Evolutionary conservation across 1,284 basidiomycete species (phyloP), one percentile per base, ranked within the genome.

Genomic region (Tilletiaria anomala): DNA sequence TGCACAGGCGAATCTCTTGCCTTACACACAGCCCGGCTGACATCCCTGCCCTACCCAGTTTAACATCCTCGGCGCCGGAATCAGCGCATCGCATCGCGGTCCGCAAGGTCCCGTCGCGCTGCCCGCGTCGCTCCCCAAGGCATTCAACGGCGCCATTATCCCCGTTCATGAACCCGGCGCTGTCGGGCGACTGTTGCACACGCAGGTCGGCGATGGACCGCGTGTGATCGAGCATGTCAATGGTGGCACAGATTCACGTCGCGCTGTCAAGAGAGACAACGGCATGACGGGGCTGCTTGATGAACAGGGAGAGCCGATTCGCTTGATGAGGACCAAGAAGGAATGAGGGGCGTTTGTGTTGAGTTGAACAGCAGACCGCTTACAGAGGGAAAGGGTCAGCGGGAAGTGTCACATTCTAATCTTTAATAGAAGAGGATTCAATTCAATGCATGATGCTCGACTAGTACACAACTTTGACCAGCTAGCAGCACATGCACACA

Each of bases 171-270:
- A 58, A 37, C 42, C 54, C 2, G 63, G 60, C 19, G 47, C 58
- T 3, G 61, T 66, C 16, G 51, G 63, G 5, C 44, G 63, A 15
- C 45, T 66, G 21, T 65, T 66, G 34, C 63, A 66, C 50, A 66
- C 63, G 6, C 57, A 60, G 37, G 63, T 66, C 16, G 63, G 63
- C 32, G 60, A 61, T 31, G 61, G 63, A 5, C 63, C 63, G 14
- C 54, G 60, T 35, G 44, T 59, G 26, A 46, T 66, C 17, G 56
- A 57, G 45, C 51, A 47, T 11, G 57, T 52, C 12, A 16, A 34
- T 1, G n/a, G n/a, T n/a, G n/a, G n/a, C n/a, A n/a, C n/a, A n/a
- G n/a, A n/a, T n/a, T n/a, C n/a, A n/a, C n/a, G n/a, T n/a, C n/a
- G n/a, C n/a, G n/a, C n/a, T n/a, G n/a, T n/a, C n/a, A n/a, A n/a